Evolutionary conservation across 2,329 filamentous ascomycete genomes (phyloP).

Genomic region (Cordyceps cateniannulata): DNA sequence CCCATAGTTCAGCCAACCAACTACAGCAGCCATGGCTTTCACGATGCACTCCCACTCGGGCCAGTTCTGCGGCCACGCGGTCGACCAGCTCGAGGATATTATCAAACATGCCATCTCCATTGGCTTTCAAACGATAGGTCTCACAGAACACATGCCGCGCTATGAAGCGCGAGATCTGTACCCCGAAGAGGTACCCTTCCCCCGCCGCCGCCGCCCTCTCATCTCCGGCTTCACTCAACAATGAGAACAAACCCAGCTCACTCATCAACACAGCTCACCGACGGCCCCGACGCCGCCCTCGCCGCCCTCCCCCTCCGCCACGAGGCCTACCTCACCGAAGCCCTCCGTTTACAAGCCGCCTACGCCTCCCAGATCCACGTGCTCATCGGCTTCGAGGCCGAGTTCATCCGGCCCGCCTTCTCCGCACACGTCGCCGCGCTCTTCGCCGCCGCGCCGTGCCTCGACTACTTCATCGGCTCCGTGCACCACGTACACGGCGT

Average conservation of each 20-base stretch:
- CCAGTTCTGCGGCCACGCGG: conserved; percentile 92
- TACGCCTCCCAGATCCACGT: conserved; percentile 70
- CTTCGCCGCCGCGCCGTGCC: conserved; percentile 43
- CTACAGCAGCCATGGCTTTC: conserved; percentile 65
- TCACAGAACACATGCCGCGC: conserved; percentile 95
- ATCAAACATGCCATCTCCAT: conserved; percentile 70
- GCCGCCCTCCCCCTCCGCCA: conserved; percentile 49
- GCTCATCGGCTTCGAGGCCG: conserved; percentile 84
- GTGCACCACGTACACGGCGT: conserved; percentile 83
- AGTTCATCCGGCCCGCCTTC: conserved; percentile 76
- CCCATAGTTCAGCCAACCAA: background rate
- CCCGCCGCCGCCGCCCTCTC: background rate
- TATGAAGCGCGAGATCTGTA: conserved; percentile 70
- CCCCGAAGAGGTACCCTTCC: conserved; percentile 67
- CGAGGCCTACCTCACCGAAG: conserved; percentile 69
- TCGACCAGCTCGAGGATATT: conserved; percentile 76
- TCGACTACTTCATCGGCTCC: conserved; percentile 91
- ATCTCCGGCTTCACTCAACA: background rate
- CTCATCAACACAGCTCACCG: conserved; percentile 35
- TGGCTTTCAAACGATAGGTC: conserved; percentile 74
- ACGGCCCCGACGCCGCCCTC: conserved; percentile 40
- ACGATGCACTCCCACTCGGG: conserved; percentile 98
- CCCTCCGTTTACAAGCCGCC: conserved; percentile 60
- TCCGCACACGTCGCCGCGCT: conserved; percentile 54
- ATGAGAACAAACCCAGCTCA: background rate